Conservation (phyloP, 306 rosid species). For the Inga laurina region DNA sequence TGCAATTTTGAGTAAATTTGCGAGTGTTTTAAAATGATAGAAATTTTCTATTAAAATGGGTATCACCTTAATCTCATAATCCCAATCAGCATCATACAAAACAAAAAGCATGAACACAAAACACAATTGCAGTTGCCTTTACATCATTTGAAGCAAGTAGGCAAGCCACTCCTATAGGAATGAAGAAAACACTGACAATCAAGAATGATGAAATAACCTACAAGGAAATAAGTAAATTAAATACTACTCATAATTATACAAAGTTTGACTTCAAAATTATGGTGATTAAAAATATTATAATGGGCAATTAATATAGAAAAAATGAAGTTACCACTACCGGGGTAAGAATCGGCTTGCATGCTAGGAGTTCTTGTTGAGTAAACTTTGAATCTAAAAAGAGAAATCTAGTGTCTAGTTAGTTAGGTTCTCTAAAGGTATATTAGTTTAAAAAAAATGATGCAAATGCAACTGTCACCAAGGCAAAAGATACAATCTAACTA, state of each 20-base stretch:
- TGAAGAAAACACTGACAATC: conserved; percentile 73
- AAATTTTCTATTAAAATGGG: no score
- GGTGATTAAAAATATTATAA: background rate
- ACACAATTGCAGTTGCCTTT: conserved; percentile 31
- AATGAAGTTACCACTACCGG: conserved; percentile 67
- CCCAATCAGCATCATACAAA: conserved; percentile 27
- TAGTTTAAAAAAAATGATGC: conserved; percentile 7
- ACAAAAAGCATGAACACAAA: conserved; percentile 30
- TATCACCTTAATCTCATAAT: background rate
- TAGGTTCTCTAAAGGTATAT: conserved; percentile 6
- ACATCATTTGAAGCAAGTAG: conserved; percentile 84
- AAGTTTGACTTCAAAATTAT: conserved; percentile 10
- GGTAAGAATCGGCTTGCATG: conserved; percentile 97
- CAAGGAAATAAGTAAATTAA: conserved; percentile 16
- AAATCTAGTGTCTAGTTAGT: conserved; percentile 31
- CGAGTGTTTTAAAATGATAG: no score
- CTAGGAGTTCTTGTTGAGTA: conserved; percentile 98
- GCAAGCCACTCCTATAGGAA: conserved; percentile 91
- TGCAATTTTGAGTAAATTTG: conserved; percentile 1
- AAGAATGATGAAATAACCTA: conserved; percentile 94
- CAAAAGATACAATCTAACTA: conserved; percentile 23
- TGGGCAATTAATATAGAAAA: conserved; percentile 16
- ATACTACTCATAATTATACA: background rate
- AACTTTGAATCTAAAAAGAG: conserved; percentile 76
- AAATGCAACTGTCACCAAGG: background rate